Conservation (phyloP, 495 filamentous ascomycete species). For the Amphirosellinia nigrospora region DNA sequence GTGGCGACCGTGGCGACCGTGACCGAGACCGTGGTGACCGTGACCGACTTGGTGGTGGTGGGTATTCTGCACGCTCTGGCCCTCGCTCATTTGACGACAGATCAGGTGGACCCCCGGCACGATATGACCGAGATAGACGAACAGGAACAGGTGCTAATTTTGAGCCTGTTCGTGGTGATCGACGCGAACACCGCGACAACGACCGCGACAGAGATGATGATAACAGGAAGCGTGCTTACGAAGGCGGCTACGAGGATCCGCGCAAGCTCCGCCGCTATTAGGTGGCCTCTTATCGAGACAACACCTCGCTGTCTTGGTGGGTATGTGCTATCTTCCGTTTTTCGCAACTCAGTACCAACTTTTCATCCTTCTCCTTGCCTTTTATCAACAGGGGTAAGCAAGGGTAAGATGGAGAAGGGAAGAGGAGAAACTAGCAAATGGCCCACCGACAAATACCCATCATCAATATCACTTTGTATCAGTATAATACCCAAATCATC, state of each 20-base stretch:
- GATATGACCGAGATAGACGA: conserved; percentile 62
- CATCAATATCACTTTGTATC: conserved; percentile 23
- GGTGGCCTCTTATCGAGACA: conserved; percentile 40
- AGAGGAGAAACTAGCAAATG: conserved; percentile 2
- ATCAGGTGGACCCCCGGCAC: conserved; percentile 64
- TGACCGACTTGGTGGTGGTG: conserved; percentile 54
- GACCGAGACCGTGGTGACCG: conserved; percentile 59
- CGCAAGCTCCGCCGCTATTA: conserved; percentile 80
- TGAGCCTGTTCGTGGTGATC: conserved; percentile 68
- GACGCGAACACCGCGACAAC: conserved; percentile 51
- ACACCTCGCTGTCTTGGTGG: conserved; percentile 51
- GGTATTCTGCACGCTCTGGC: conserved; percentile 64
- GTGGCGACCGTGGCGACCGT: conserved; percentile 57
- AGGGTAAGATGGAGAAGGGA: conserved; percentile 42
- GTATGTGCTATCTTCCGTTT: conserved; percentile 49
- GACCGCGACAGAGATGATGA: conserved; percentile 60
- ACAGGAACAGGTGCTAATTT: conserved; percentile 71
- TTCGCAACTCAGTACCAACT: conserved; percentile 36
- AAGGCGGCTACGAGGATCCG: conserved; percentile 78
- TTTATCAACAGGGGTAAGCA: conserved; percentile 71
- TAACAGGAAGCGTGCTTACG: conserved; percentile 65
- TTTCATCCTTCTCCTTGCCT: conserved; percentile 57
- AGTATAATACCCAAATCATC: conserved; percentile 23
- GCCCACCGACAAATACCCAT: conserved; percentile 8
- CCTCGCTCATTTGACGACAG: conserved; percentile 68